Base-by-base conservation (phyloP, 306 rosid species). In the Vicia faba region DNA sequence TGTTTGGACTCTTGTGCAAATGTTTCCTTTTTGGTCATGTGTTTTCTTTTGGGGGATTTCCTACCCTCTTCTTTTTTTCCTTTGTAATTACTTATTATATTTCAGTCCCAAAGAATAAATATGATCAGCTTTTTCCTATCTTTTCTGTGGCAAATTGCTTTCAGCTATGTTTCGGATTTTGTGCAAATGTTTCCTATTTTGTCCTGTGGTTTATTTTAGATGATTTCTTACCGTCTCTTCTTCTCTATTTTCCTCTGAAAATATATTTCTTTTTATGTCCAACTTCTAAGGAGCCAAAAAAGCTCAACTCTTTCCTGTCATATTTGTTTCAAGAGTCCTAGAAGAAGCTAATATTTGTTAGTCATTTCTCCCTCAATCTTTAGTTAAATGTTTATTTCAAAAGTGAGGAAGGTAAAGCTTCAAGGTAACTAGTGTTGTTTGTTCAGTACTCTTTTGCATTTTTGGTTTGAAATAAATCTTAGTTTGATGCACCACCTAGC, bases 401-500 rank as follows among this genome's bases (percentile, higher is more conserved):
- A 61, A 20, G 18, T 7, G 33, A 39, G 10, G 40, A 63, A 43
- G 39, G 55, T 43, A 43, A 62, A 43, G 68, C n/a, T 43, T 20
- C 31, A 20, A 9, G 31, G 7, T 53, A 23, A 18, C 46, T 29
- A 18, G 13, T 12, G 8, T 33, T 19, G 13, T 3, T 12, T 19
- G 13, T 3, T 12, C 7, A 46, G 31, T 53, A 11, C 12, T 53
- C 8, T 53, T 11, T 53, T 53, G 33, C 59, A 53, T 11, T 11
- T 51, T 53, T 5, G 14, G 59, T 53, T 53, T 53, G 59, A 53
- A 53, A 53, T 20, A 5, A 20, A 53, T 53, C 33, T 11, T 23
- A 53, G 33, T 53, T 53, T 11, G 59, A 53, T 53, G 59, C 31
- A 20, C 8, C 44, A 7, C 33, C 16, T 46, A 31, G 31, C 19